phyloP scores from a whole-genome alignment of 2,329 filamentous ascomycete species.

The Aureobasidium sp. region DNA sequence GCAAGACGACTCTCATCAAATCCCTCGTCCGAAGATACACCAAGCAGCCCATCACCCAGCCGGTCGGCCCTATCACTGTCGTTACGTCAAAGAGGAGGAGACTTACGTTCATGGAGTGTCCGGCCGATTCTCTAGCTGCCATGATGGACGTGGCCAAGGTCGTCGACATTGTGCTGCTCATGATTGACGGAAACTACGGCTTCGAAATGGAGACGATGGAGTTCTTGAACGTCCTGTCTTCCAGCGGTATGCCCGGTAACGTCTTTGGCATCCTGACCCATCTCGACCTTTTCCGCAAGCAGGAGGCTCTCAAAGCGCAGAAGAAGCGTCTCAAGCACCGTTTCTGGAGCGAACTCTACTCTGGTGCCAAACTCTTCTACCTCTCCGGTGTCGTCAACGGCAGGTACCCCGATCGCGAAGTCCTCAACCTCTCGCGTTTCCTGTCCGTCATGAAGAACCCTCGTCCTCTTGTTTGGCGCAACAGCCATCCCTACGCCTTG shows the following conservation, averaged over 20 bases:
- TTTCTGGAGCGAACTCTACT: slow-evolving; percentile 94
- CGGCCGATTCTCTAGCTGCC: slow-evolving; percentile 82
- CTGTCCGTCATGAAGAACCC: slow-evolving; percentile 99
- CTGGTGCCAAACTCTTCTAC: slow-evolving; percentile 95
- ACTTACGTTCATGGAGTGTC: slow-evolving; percentile 91
- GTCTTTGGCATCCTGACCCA: slow-evolving; percentile 96
- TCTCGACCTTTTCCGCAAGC: slow-evolving; percentile 89
- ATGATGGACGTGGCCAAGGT: slow-evolving; percentile 98
- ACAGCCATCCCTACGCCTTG: slow-evolving; percentile 87
- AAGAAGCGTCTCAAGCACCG: slow-evolving; percentile 95
- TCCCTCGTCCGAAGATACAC: slow-evolving; percentile 89
- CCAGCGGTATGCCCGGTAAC: slow-evolving; percentile 96
- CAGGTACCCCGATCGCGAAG: slow-evolving; percentile 88
- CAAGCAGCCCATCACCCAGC: slow-evolving; percentile 86
- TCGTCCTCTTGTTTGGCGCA: slow-evolving; percentile 89
- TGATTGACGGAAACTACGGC: slow-evolving; percentile 98
- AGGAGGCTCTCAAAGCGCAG: slow-evolving; percentile 79
- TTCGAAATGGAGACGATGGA: slow-evolving; percentile 99
- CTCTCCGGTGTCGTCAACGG: slow-evolving; percentile 94
- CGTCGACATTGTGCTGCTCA: slow-evolving; percentile 89
- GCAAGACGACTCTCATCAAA: slow-evolving; percentile 92
- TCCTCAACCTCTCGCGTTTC: slow-evolving; percentile 91
- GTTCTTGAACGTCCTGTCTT: slow-evolving; percentile 87
- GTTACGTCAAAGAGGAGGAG: slow-evolving; percentile 94
- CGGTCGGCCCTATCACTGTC: slow-evolving; percentile 85